Percentiles rank a stretch among this genome's conserved stretches.
Evolutionary conservation across 2,329 filamentous ascomycete species (phyloP).

Genomic region (Achaetomium macrosporum): DNA sequence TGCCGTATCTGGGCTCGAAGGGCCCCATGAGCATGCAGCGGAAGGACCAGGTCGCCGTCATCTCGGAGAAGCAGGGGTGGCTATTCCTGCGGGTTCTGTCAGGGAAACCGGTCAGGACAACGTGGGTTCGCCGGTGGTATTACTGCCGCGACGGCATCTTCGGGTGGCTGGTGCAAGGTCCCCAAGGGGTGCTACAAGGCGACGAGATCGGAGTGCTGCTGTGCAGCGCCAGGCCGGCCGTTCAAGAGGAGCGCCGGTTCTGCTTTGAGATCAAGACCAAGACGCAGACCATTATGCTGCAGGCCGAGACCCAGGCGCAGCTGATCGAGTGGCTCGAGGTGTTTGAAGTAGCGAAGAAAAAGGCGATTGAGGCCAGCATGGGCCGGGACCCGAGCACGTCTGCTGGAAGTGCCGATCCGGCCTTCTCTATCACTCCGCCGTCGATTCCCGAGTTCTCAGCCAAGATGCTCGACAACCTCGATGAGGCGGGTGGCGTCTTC

Average conservation of each 20-base stretch:
- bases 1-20: slow-evolving; percentile 73
- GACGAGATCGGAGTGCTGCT: slow-evolving; percentile 93
- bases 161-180: slow-evolving; percentile 82
- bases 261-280: slow-evolving; percentile 99
- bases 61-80: slow-evolving; percentile 89
- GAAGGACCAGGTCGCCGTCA: slow-evolving; percentile 43
- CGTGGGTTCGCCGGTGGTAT: slow-evolving; percentile 89
- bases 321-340: slow-evolving; percentile 92
- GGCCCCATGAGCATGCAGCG: slow-evolving; percentile 59
- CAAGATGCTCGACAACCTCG: slow-evolving; percentile 48
- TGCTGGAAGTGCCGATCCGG: slow-evolving; percentile 56
- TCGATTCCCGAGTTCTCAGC: slow-evolving; percentile 87
- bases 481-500: slow-evolving; percentile 30
- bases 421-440: slow-evolving; percentile 88
- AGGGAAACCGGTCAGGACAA: slow-evolving; percentile 83
- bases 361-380: slow-evolving; percentile 71
- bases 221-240: slow-evolving; percentile 85
- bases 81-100: slow-evolving; percentile 74
- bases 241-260: slow-evolving; percentile 88
- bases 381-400: slow-evolving; percentile 43
- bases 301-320: slow-evolving; percentile 87
- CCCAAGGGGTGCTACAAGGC: slow-evolving; percentile 85
- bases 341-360: slow-evolving; percentile 91
- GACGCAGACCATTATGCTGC: slow-evolving; percentile 79
- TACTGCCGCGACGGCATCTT: slow-evolving; percentile 95